Evolutionary conservation across 805 yeast species (phyloP).

Genomic region (Candida manassasensis): DNA sequence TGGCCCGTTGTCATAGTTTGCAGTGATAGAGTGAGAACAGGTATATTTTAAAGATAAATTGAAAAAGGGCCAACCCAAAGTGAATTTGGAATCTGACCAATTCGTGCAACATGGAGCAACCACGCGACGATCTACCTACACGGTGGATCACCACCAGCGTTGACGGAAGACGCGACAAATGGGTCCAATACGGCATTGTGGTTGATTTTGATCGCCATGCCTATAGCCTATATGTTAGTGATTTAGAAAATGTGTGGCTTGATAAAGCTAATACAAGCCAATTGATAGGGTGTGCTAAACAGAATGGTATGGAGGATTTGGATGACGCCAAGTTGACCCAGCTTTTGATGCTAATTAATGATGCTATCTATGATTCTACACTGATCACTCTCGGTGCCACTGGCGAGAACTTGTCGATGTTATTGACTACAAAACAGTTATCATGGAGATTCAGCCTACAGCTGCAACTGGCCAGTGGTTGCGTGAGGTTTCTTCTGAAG

Average conservation of each 20-base stretch:
- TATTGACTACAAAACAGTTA: conserved; percentile 9
- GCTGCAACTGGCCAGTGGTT: conserved; percentile 5
- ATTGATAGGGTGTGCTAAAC: conserved; percentile 15
- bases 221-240: conserved; percentile 23
- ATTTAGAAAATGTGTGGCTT: conserved; percentile 24
- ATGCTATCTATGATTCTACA: background rate
- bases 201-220: conserved; percentile 4
- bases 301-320: conserved; percentile 26
- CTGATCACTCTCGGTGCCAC: background rate
- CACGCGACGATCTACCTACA: background rate
- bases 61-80: too few relatives aligned
- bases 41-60: too few relatives aligned
- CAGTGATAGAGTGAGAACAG: too few relatives aligned
- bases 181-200: conserved; percentile 13
- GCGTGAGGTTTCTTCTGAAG: conserved; percentile 14
- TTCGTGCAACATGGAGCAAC: too few relatives aligned
- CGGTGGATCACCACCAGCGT: background rate
- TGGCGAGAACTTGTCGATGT: background rate
- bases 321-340: conserved; percentile 12
- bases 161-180: background rate
- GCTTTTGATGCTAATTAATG: conserved; percentile 13
- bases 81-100: too few relatives aligned
- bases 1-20: background rate
- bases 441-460: conserved; percentile 19
- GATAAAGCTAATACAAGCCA: conserved; percentile 15